A percentile compares a stretch with the other conserved stretches of the same genome.
These are phyloP conservation scores for Ganoderma sinense DNA, from an alignment of 1,284 basidiomycete species.

Conservation along the genomic window DNA sequence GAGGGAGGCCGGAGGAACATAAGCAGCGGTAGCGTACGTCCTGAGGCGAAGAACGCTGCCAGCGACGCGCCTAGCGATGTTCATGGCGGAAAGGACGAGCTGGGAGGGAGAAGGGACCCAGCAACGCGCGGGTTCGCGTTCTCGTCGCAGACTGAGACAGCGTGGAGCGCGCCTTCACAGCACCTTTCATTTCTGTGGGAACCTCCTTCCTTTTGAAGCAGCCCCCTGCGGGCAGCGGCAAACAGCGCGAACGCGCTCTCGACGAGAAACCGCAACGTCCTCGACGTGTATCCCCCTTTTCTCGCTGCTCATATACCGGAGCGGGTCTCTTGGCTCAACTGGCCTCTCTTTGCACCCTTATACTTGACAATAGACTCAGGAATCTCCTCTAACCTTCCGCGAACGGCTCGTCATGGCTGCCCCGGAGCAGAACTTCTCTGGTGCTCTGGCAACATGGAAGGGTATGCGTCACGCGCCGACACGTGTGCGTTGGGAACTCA, in stretches of 20 bases:
- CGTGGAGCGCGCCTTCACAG: conserved; percentile 23
- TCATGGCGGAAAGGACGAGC: conserved; percentile 22
- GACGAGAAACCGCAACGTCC: conserved; percentile 5
- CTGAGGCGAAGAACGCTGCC: conserved; percentile 26
- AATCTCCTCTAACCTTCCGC: background rate
- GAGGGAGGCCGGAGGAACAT: conserved; percentile 44
- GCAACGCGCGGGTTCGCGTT: conserved; percentile 21
- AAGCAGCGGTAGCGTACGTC: conserved; percentile 37
- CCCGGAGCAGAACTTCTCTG: conserved; percentile 81
- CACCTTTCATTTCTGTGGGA: conserved; percentile 24
- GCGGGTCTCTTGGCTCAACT: conserved; percentile 24
- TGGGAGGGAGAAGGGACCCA: conserved; percentile 13
- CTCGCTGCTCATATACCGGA: conserved; percentile 15
- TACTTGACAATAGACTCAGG: background rate
- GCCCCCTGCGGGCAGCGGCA: conserved; percentile 15
- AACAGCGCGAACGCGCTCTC: conserved; percentile 17
- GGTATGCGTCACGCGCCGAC: conserved; percentile 52
- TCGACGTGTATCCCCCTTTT: conserved; percentile 16
- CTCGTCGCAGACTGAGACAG: too few species aligned
- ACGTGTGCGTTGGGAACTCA: background rate
- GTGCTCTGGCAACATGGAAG: conserved; percentile 88
- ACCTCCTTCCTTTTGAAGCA: conserved; percentile 23
- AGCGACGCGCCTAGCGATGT: conserved; percentile 28
- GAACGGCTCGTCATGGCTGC: conserved; percentile 17
- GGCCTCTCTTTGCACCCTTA: background rate